Evolutionary conservation across 441 rosid species (phyloP), one percentile per base, ranked within the genome.

Genomic region (Pelargonium fulgidum): DNA sequence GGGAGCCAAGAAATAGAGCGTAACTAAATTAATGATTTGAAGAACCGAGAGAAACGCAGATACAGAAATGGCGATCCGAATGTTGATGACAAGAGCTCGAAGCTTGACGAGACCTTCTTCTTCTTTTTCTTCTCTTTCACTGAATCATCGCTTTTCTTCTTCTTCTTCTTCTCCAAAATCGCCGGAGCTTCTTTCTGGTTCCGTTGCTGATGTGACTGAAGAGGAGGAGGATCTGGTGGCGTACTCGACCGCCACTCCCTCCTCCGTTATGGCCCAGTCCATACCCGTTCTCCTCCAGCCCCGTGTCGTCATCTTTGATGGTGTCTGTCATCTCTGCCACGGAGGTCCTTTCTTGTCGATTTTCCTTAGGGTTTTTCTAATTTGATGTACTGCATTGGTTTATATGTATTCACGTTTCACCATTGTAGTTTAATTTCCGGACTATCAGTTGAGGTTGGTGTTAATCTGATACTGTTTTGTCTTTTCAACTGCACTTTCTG

Each of bases 301-400:
- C 24, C 87, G 97, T 48, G 97, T 91, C 74, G 96, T 89, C 50
- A 76, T 93, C 66, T 93, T 85, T 73, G 96, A 93, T 73, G 96
- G 96, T 44, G 97, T 93, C 77, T 93, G 97, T 77, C 96, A 83
- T 81, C 97, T 93, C 84, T 93, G 98, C 84, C 94, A 93, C 79
- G 74, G 89, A 83, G 96, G 97, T 85, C 77, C 41, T 26, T 47
- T 19, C 54, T 24, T 52, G 17, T 1, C 45, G 24, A 50, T 50
- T 50, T 50, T 6, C 17, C 16, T 50, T 52, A 52, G 58, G 58
- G 58, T 52, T 52, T 52, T 20, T 12, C 19, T 19, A 12, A 12
- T 48, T 45, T 44, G 2, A 9, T 44, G 48, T 44, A 44, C 10
- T 44, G 48, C n/a, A n/a, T 48, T 48, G 54, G 54, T 3, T 48